These are phyloP conservation scores for Ceratocystis albifundus DNA, from an alignment of 2,329 filamentous ascomycete species.

Conservation along the genomic window DNA sequence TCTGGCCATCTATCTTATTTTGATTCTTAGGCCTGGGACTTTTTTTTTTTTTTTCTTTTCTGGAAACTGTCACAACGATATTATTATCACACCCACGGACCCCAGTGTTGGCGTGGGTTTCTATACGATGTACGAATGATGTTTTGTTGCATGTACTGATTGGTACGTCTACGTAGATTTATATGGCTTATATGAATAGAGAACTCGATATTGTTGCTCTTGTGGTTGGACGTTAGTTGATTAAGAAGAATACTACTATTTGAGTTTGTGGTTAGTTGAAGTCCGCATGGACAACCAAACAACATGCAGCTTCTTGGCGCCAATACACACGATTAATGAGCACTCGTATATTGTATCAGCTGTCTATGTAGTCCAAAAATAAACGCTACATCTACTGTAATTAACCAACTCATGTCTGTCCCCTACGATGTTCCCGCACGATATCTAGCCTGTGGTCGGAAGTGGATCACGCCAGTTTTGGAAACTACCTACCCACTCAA, in stretches of 20 bases:
- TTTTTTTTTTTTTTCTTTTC: not conserved
- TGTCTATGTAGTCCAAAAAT: no score
- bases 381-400: no score
- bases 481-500: not conserved
- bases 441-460: not conserved
- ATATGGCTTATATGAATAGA: not conserved
- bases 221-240: no score
- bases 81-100: constrained; percentile 9
- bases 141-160: not conserved
- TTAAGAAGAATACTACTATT: no score
- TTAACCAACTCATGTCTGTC: no score
- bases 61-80: not conserved
- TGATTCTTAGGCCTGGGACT: not conserved
- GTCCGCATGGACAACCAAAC: no score
- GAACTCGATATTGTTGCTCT: no score
- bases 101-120: not conserved
- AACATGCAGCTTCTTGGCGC: no score
- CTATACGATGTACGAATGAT: not conserved
- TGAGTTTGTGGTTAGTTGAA: no score
- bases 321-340: no score
- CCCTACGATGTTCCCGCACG: not conserved
- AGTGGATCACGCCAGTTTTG: constrained; percentile 10
- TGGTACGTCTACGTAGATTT: not conserved
- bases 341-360: no score
- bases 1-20: no score